These are phyloP conservation scores for Cercospora canescens DNA, from an alignment of 2,329 filamentous ascomycete species.

Conservation along the genomic window DNA sequence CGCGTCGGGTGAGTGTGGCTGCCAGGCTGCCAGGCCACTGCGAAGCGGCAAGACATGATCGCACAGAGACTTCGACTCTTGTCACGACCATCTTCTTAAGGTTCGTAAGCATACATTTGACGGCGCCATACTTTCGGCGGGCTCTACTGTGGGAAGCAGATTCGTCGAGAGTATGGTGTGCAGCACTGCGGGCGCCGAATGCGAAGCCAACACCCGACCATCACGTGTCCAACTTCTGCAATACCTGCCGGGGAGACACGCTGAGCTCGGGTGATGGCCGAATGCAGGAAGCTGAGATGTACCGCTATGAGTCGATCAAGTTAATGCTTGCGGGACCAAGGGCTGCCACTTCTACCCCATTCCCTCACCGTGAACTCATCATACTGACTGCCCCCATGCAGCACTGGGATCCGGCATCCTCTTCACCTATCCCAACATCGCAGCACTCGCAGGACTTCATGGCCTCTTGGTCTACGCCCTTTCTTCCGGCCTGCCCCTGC, in stretches of 20 bases:
- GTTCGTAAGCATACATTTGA: conserved; percentile 26
- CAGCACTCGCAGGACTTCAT: conserved; percentile 76
- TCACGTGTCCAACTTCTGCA: conserved; percentile 6
- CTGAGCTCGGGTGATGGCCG: conserved; percentile 2
- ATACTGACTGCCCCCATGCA: conserved; percentile 38
- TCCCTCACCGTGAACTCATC: conserved; percentile 40
- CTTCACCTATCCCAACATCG: conserved; percentile 79
- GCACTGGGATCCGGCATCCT: conserved; percentile 81
- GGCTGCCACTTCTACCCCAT: conserved; percentile 74
- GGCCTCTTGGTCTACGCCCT: conserved; percentile 76
- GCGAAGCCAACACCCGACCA: conserved; percentile 8
- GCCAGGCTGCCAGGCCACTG: conserved; percentile 5
- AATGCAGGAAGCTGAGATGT: conserved; percentile 79
- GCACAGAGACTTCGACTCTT: not conserved
- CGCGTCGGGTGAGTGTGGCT: conserved; percentile 77
- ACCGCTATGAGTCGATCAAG: conserved; percentile 97
- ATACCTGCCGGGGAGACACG: not conserved
- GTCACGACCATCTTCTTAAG: conserved; percentile 9
- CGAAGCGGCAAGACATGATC: conserved; percentile 15
- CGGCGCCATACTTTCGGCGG: conserved; percentile 15
- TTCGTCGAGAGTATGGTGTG: conserved; percentile 15
- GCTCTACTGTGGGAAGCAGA: not conserved
- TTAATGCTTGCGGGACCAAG: conserved; percentile 99
- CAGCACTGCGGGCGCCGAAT: conserved; percentile 85
- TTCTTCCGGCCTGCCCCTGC: conserved; percentile 68